These are phyloP conservation scores for Periconia macrospinosa DNA, from an alignment of 2,329 filamentous ascomycete species.

Conservation along the genomic window DNA sequence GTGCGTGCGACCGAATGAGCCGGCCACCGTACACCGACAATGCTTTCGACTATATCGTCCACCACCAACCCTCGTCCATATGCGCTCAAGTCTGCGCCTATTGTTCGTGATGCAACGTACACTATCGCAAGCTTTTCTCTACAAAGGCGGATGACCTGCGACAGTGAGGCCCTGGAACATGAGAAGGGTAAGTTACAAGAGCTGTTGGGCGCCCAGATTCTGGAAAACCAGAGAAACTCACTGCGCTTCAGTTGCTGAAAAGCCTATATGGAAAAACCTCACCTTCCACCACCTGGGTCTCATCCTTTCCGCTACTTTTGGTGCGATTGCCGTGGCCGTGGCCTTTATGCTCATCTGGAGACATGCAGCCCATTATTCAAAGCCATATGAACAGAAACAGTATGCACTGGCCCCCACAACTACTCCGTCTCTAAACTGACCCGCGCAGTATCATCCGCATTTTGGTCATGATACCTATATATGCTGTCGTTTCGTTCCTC, in stretches of 20 bases:
- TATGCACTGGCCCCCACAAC: conserved; percentile 34
- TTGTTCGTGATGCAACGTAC: background rate
- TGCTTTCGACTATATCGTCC: background rate
- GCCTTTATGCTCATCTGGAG: conserved; percentile 58
- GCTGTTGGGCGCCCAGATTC: background rate
- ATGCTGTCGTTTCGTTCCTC: conserved; percentile 73
- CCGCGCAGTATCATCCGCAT: conserved; percentile 75
- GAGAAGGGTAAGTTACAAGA: conserved; percentile 41
- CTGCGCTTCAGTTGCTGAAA: conserved; percentile 43
- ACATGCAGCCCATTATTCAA: conserved; percentile 63
- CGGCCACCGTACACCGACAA: background rate
- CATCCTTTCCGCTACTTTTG: conserved; percentile 57
- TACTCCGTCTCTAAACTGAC: conserved; percentile 14
- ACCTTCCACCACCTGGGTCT: conserved; percentile 62
- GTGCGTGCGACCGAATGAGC: conserved; percentile 7
- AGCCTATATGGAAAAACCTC: conserved; percentile 55
- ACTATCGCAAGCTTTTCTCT: background rate
- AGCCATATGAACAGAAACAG: conserved; percentile 63
- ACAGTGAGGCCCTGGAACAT: conserved; percentile 16
- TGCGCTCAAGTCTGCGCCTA: too few relatives aligned
- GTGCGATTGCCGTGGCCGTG: conserved; percentile 53
- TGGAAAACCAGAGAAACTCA: conserved; percentile 5
- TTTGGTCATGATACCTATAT: conserved; percentile 84
- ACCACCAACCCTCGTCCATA: background rate
- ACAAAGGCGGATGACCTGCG: conserved; percentile 12